Percentiles rank a stretch among this genome's conserved stretches.
Conservation (phyloP, 2,329 filamentous ascomycete species). For the Fusarium xyrophilum region DNA sequence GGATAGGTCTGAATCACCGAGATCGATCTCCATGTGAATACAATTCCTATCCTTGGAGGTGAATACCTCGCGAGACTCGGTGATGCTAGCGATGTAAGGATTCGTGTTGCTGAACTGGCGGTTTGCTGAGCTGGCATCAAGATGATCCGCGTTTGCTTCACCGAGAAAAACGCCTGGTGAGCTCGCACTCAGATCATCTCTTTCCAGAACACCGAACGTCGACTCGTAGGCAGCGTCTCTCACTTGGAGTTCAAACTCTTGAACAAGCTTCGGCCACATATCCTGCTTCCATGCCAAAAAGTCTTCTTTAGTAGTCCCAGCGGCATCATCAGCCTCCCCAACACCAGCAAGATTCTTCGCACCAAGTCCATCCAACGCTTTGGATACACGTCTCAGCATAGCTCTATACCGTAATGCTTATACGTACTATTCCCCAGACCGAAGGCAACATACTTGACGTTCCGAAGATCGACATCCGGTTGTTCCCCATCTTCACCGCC, state of each 20-base stretch:
- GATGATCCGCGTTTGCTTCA: not conserved
- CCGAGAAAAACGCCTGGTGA: not conserved
- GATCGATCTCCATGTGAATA: not conserved
- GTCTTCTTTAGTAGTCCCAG: not conserved
- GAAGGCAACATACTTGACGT: not conserved
- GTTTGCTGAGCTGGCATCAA: not conserved
- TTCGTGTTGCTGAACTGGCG: not conserved
- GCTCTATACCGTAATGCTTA: not conserved
- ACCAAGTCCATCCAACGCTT: not conserved
- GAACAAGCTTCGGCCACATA: not conserved
- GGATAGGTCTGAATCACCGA: not conserved
- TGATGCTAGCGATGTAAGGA: not conserved
- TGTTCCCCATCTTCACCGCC: not conserved
- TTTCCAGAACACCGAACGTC: not conserved
- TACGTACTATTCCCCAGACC: not conserved
- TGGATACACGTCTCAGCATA: not conserved
- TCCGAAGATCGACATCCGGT: not conserved
- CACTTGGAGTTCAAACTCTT: not conserved
- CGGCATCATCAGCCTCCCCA: not conserved
- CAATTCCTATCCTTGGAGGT: not conserved
- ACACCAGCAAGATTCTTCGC: not conserved
- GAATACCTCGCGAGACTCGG: not conserved
- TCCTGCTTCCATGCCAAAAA: not conserved
- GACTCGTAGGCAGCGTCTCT: not conserved
- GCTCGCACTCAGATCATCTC: not conserved